Evolutionary conservation across 176 grass and related monocot species (phyloP), one percentile per base, ranked within the genome.

Genomic region (Zoysia japonica): DNA sequence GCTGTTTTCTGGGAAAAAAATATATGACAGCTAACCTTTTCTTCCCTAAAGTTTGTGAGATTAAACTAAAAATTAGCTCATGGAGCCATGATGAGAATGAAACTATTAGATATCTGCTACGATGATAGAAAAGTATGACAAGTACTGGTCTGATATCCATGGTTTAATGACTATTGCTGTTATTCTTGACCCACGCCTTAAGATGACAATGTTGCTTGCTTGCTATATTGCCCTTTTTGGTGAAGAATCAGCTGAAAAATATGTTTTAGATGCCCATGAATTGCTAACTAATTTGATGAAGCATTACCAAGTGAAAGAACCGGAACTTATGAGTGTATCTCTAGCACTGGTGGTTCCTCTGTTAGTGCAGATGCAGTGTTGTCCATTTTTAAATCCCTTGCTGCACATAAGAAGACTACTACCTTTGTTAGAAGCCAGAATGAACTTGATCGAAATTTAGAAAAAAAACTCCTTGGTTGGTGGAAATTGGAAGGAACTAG

Each of bases 151-250:
- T 28, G 28, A 28, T 28, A 65, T 61, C 19, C 59, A 61, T 28
- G 19, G 59, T 61, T 2, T 61, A 19, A 28, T 61, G 59, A 20
- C 6, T 61, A 10, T 61, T 61, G 59, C 19, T 61, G 59, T 61
- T 61, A 11, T 56, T n/a, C 53, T 56, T 56, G 53, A 54, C 5
- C 53, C 15, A 56, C 7, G 60, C 7, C 6, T 36, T 36, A 67
- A 67, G 16, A 67, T 67, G 65, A 67, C 38, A 16, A 67, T 67
- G 40, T 17, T 67, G 16, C 65, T 44, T 67, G 65, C 40, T 44
- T 67, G 65, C 13, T 67, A 67, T 15, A 67, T 67, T 67, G 65
- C 65, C 1, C 7, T 67, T 6, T 67, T 67, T 67, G 65, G 65
- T 43, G 14, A 67, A 44, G 65, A 43, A 16, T 16, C 2, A 44